Evolutionary conservation across 2,329 filamentous ascomycete species (phyloP), one percentile per base, ranked within the genome.

Genomic region (Botrytis byssoidea): DNA sequence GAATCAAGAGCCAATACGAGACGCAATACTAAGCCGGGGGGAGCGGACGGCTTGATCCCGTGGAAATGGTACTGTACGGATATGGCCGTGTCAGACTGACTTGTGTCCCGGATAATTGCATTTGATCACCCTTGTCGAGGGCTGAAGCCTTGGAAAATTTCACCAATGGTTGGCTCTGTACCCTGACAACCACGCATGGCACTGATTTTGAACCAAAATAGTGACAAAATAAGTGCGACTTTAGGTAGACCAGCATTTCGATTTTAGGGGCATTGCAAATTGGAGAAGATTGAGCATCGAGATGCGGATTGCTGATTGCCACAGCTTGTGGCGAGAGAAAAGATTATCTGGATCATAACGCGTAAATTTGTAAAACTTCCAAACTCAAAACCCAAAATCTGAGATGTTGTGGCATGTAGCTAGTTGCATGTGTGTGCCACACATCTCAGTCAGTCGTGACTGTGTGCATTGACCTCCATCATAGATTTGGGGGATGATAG

Each of bases 1-100:
- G 51, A 48, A 32, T 68, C 22, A 32, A n/a, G 9, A 55, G n/a
- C 35, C 66, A 68, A 68, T 68, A 42, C 16, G 12, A 57, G 40
- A 57, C 40, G 25, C 18, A 32, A 29, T 68, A 14, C 18, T 57
- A 57, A 68, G 66, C 48, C 66, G 48, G 48, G 48, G 42, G 48
- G 48, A n/a, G 48, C 48, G 48, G 48, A 42, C 48, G 66, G 66
- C 66, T 68, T 68, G 66, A 68, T 68, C 66, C 66, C 48, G 66
- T 68, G 48, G 66, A 68, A 57, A 68, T 68, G 66, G 66, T 68
- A 42, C 48, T 68, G 48, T 68, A 68, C 48, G 48, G 66, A 68
- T 68, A 57, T 57, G 35, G 66, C 48, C 35, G 48, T 57, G 48
- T 25, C 66, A 57, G 35, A 44, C 42, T 64, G 42, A 37, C 35